Evolutionary conservation across 2,329 filamentous ascomycete species (phyloP).

Genomic region (Hypoxylon rubiginosum): DNA sequence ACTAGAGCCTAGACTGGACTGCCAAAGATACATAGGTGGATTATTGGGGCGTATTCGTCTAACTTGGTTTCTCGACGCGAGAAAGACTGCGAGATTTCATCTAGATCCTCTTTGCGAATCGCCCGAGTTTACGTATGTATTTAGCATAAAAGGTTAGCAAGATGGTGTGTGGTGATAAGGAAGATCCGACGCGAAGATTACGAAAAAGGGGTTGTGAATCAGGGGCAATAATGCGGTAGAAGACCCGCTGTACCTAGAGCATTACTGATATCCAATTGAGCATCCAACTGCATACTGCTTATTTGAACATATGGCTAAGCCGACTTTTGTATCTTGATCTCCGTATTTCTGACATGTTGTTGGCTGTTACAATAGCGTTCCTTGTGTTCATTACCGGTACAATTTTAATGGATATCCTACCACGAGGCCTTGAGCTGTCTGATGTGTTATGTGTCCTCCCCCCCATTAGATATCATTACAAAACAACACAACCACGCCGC

Average conservation of each 20-base stretch:
- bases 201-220: slow-evolving; percentile 1
- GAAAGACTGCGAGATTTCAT: no score
- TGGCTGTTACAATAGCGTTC: no score
- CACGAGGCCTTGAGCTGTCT: no score
- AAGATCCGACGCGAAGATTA: background rate
- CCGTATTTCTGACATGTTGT: background rate
- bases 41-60: no score
- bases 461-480: slow-evolving; percentile 35
- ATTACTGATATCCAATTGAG: background rate
- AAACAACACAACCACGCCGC: background rate
- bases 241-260: background rate
- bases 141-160: background rate
- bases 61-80: no score
- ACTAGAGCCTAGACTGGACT: no score
- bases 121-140: no score
- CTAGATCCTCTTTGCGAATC: no score
- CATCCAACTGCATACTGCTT: background rate
- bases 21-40: background rate
- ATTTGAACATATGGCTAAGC: background rate
- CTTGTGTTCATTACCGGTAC: background rate
- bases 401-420: background rate
- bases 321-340: background rate
- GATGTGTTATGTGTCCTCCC: background rate
- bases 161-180: background rate
- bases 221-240: background rate